Conservation (phyloP, 169 alveolate species). For the Plasmodium yoelii region DNA sequence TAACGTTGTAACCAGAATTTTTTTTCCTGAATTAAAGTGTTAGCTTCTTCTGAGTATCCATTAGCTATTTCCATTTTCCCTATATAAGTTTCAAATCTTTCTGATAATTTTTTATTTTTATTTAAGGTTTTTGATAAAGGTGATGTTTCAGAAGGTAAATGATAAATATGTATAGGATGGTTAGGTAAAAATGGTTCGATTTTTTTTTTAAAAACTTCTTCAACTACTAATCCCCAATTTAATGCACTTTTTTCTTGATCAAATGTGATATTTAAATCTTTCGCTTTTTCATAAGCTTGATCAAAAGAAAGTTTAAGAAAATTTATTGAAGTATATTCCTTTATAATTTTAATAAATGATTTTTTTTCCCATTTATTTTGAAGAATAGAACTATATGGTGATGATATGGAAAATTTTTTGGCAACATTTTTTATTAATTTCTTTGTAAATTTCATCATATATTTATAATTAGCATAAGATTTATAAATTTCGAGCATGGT, state of each 20-base stretch:
- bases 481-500: constrained; percentile 94
- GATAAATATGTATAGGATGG: constrained; percentile 63
- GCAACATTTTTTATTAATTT: constrained; percentile 87
- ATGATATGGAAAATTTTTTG: constrained; percentile 9
- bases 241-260: constrained; percentile 43
- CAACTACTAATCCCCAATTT: constrained; percentile 79
- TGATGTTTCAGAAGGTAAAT: constrained; percentile 65
- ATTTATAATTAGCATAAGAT: constrained; percentile 95
- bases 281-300: constrained; percentile 71
- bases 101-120: constrained; percentile 85
- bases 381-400: neutral
- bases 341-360: constrained; percentile 40
- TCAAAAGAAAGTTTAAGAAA: constrained; percentile 50
- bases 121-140: constrained; percentile 67
- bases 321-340: constrained; percentile 32
- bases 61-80: constrained; percentile 93
- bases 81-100: constrained; percentile 94
- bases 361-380: constrained; percentile 51
- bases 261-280: constrained; percentile 32
- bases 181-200: constrained; percentile 71
- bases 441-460: constrained; percentile 93
- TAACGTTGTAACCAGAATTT: constrained; percentile 80
- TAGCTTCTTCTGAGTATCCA: constrained; percentile 95
- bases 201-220: constrained; percentile 66
- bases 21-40: constrained; percentile 92